A percentile compares a stretch with the other conserved stretches of the same genome.
phyloP scores from a whole-genome alignment of 257 asterid species.

The Rehmannia glutinosa region DNA sequence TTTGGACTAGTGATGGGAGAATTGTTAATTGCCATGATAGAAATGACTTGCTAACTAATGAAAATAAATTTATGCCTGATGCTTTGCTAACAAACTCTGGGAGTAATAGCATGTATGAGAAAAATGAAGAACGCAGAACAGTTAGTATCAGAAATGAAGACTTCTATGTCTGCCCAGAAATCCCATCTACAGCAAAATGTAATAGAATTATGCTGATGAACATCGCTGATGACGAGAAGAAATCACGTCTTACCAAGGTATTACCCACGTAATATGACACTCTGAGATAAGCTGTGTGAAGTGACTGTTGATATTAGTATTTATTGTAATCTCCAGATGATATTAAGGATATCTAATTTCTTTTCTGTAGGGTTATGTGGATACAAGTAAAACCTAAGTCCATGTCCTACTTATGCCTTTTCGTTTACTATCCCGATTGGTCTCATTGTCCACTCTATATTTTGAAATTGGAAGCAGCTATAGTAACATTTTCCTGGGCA shows the following conservation, averaged over 20 bases:
- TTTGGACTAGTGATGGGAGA: slow-evolving; percentile 30
- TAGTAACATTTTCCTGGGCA: not conserved
- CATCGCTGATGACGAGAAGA: slow-evolving; percentile 81
- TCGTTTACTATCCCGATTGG: not conserved
- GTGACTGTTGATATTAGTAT: not conserved
- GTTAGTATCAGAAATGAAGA: slow-evolving; percentile 27
- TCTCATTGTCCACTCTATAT: not conserved
- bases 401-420: not conserved
- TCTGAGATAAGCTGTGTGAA: not conserved
- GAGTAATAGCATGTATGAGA: slow-evolving; percentile 26
- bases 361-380: not conserved
- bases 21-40: slow-evolving; percentile 21
- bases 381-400: not conserved
- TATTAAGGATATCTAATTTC: not conserved
- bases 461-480: not conserved
- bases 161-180: slow-evolving; percentile 4
- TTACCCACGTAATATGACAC: not conserved
- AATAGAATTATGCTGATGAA: slow-evolving; percentile 74
- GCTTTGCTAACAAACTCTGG: slow-evolving; percentile 18
- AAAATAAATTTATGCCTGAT: slow-evolving; percentile 24
- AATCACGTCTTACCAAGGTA: slow-evolving; percentile 71
- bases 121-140: slow-evolving; percentile 31
- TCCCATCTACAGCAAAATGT: slow-evolving; percentile 24
- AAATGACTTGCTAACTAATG: slow-evolving; percentile 20
- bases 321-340: not conserved